Percentiles rank a stretch among this genome's conserved stretches.
Conservation (phyloP, 192 early-diverging fungal species). For the Gamsiella multidivaricata region DNA sequence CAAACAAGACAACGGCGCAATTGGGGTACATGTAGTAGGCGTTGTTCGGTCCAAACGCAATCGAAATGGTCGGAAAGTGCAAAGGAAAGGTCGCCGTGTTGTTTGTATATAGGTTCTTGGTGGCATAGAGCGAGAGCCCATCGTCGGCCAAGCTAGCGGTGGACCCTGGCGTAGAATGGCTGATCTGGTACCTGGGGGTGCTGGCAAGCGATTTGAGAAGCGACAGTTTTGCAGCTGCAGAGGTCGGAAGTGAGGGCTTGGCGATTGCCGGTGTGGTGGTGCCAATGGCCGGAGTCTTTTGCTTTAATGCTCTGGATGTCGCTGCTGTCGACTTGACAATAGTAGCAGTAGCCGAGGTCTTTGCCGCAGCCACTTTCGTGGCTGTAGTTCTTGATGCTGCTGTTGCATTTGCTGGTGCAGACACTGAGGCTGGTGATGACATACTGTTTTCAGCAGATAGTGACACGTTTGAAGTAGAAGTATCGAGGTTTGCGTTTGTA, state of each 20-base stretch:
- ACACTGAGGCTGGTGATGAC: too few relatives aligned
- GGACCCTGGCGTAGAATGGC: slow-evolving; percentile 2
- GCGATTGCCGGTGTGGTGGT: background rate
- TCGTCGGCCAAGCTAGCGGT: slow-evolving; percentile 6
- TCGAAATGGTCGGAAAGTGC: slow-evolving; percentile 55
- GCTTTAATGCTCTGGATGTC: background rate
- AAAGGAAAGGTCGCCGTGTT: slow-evolving; percentile 50
- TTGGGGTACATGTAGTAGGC: slow-evolving; percentile 53
- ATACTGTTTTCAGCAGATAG: too few relatives aligned
- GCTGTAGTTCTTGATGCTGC: background rate
- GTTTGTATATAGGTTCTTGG: slow-evolving; percentile 46
- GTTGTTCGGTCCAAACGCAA: slow-evolving; percentile 56
- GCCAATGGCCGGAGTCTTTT: background rate
- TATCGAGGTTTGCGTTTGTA: too few relatives aligned
- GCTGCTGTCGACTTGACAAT: slow-evolving; percentile 9
- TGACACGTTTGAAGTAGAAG: too few relatives aligned
- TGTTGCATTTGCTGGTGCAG: too few relatives aligned
- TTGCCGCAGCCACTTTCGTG: slow-evolving; percentile 1
- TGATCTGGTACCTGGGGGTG: slow-evolving; percentile 6
- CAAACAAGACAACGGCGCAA: slow-evolving; percentile 52
- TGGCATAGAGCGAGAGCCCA: slow-evolving; percentile 33
- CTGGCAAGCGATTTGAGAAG: slow-evolving; percentile 10
- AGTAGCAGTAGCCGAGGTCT: background rate
- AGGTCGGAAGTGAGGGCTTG: slow-evolving; percentile 1
- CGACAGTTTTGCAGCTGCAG: slow-evolving; percentile 18